These are phyloP conservation scores for Epicoccum nigrum DNA, from an alignment of 2,329 filamentous ascomycete species.

Conservation along the genomic window DNA sequence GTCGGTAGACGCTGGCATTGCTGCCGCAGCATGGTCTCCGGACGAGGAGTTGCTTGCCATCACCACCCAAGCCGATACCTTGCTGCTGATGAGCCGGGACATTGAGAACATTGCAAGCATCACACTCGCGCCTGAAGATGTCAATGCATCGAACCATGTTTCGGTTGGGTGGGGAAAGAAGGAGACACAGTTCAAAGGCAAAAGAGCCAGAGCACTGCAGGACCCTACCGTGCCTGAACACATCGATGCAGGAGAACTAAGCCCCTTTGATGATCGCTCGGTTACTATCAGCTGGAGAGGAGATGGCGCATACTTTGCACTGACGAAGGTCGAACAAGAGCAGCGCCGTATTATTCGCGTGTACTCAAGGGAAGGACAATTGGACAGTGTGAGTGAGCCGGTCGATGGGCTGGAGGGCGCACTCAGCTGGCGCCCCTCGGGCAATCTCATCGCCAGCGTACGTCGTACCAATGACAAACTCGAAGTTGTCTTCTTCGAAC, in stretches of 20 bases:
- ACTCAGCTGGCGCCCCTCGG: conserved; percentile 88
- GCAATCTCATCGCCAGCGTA: conserved; percentile 87
- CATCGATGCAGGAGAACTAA: conserved; percentile 81
- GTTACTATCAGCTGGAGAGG: conserved; percentile 89
- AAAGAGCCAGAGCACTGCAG: conserved; percentile 80
- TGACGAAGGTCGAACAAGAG: conserved; percentile 76
- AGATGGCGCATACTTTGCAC: conserved; percentile 87
- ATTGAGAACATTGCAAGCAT: conserved; percentile 85
- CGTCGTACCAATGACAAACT: conserved; percentile 72
- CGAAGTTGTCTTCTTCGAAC: conserved; percentile 92
- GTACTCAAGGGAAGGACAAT: conserved; percentile 84
- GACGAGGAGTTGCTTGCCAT: conserved; percentile 91
- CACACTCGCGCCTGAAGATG: conserved; percentile 73
- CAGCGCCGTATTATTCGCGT: conserved; percentile 82
- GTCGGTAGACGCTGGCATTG: conserved; percentile 89
- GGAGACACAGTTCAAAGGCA: conserved; percentile 96
- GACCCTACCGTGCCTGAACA: conserved; percentile 95
- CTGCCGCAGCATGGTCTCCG: conserved; percentile 88
- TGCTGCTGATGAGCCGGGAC: conserved; percentile 89
- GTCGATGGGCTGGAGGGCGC: conserved; percentile 88
- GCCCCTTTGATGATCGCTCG: conserved; percentile 72
- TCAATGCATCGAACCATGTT: conserved; percentile 89
- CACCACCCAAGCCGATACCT: conserved; percentile 76
- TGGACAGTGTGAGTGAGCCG: conserved; percentile 94
- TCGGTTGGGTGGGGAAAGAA: conserved; percentile 98